A percentile compares a stretch with the other conserved stretches of the same genome.
Conservation (phyloP, 1,284 basidiomycete species). For the Salmacisia buchloeana region DNA sequence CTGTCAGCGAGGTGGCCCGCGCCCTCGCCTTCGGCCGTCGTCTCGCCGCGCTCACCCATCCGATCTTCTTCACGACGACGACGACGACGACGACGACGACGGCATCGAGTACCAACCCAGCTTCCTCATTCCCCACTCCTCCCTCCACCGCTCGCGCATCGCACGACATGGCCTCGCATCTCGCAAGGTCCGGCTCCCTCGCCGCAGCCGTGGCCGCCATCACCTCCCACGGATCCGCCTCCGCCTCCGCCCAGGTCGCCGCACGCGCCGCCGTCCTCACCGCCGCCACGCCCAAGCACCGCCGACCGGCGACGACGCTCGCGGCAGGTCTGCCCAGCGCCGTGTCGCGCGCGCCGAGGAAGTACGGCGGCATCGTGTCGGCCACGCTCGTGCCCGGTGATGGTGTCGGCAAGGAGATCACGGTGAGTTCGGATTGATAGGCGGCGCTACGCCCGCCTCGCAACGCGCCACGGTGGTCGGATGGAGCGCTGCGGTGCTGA, state of each 20-base stretch:
- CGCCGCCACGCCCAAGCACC: constrained; percentile 8
- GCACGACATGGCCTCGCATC: neutral
- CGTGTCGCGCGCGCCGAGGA: constrained; percentile 9
- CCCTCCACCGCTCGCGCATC: no score
- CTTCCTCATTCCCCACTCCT: no score
- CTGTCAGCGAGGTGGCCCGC: no score
- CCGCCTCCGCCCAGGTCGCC: neutral
- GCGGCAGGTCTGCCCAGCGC: constrained; percentile 66
- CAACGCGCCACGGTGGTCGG: no score
- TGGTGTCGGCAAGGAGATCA: constrained; percentile 77
- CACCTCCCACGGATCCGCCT: neutral
- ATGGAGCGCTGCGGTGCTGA: neutral
- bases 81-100: no score
- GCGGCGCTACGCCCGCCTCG: neutral
- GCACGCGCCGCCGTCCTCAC: neutral
- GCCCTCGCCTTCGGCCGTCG: no score
- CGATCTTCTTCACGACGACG: no score
- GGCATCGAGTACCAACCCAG: no score
- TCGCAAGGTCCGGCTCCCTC: neutral
- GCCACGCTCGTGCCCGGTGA: constrained; percentile 59
- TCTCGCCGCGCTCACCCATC: no score
- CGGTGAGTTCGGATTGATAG: neutral
- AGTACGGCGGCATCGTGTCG: constrained; percentile 13
- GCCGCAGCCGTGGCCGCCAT: neutral
- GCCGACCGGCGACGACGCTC: constrained; percentile 63